A percentile compares a stretch with the other conserved stretches of the same genome.
phyloP scores from a whole-genome alignment of 2,329 filamentous ascomycete genomes.

The Exophiala alcalophila region DNA sequence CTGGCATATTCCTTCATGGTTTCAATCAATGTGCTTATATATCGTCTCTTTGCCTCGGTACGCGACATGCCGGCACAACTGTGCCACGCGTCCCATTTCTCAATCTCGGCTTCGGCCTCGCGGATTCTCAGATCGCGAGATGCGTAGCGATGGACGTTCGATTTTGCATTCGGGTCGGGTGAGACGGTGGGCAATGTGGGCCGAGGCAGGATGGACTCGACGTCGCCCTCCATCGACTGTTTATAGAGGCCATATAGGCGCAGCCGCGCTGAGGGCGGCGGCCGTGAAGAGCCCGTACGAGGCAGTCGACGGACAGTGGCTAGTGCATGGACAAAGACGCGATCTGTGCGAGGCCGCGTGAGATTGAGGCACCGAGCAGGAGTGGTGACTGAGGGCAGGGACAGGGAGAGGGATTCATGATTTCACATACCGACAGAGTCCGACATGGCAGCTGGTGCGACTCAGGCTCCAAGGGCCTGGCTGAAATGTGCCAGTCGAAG shows the following conservation, averaged over 20 bases:
- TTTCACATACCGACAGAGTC: constrained; percentile 47
- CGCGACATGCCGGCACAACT: constrained; percentile 75
- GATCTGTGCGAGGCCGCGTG: constrained; percentile 58
- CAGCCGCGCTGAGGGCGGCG: constrained; percentile 78
- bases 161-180: constrained; percentile 22
- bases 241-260: constrained; percentile 98
- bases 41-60: constrained; percentile 90
- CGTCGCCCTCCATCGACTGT: constrained; percentile 96
- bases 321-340: constrained; percentile 97
- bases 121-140: constrained; percentile 33
- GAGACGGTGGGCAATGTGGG: constrained; percentile 49
- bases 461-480: not conserved
- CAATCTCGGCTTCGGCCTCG: constrained; percentile 43
- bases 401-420: too few species aligned
- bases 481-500: not conserved
- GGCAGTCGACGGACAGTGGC: constrained; percentile 98
- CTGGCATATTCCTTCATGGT: constrained; percentile 96
- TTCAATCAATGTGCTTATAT: constrained; percentile 89
- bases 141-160: constrained; percentile 29
- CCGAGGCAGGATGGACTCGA: constrained; percentile 87
- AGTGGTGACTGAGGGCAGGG: too few species aligned
- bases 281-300: constrained; percentile 84
- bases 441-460: constrained; percentile 27
- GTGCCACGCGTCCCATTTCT: constrained; percentile 81
- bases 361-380: not conserved